phyloP scores from a whole-genome alignment of 352 stramenopile genomes.

The Pythium brassicae region DNA sequence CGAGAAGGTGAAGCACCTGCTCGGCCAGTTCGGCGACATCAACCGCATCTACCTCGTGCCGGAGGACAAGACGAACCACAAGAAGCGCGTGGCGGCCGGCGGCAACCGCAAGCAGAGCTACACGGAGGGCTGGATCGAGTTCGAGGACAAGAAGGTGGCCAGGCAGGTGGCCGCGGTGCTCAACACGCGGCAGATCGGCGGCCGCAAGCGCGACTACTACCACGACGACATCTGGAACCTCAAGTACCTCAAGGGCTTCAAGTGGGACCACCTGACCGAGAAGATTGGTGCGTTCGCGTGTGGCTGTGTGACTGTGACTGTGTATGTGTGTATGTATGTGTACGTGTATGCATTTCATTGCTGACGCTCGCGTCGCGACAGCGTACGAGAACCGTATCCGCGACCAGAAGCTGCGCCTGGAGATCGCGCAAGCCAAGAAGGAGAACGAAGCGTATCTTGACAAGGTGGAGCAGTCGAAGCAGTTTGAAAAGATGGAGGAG shows the following conservation, averaged over 20 bases:
- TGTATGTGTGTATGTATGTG: background rate
- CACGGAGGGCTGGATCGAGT: conserved; percentile 98
- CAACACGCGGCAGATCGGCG: conserved; percentile 91
- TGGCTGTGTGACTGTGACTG: conserved; percentile 11
- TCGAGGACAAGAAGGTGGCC: conserved; percentile 95
- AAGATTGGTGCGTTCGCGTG: conserved; percentile 90
- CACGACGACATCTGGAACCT: conserved; percentile 99
- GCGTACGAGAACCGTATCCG: conserved; percentile 85
- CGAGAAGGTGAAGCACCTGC: conserved; percentile 92
- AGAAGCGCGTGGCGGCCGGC: conserved; percentile 85
- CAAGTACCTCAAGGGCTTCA: conserved; percentile 99
- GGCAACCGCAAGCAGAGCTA: conserved; percentile 90
- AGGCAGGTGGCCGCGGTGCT: conserved; percentile 91
- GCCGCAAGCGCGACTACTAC: conserved; percentile 95
- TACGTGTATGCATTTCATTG: too few relatives aligned
- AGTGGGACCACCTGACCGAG: conserved; percentile 98
- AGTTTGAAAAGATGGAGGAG: conserved; percentile 83
- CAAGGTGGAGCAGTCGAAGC: conserved; percentile 83
- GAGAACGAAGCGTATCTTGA: conserved; percentile 86
- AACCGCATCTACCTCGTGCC: conserved; percentile 96
- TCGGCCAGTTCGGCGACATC: conserved; percentile 91
- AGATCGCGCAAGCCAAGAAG: conserved; percentile 85
- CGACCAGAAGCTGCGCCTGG: conserved; percentile 80
- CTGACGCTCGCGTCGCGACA: conserved; percentile 5
- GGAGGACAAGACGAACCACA: conserved; percentile 92